Conservation (phyloP, 148 eudicot species). For the Rhododendron mucronatum region DNA sequence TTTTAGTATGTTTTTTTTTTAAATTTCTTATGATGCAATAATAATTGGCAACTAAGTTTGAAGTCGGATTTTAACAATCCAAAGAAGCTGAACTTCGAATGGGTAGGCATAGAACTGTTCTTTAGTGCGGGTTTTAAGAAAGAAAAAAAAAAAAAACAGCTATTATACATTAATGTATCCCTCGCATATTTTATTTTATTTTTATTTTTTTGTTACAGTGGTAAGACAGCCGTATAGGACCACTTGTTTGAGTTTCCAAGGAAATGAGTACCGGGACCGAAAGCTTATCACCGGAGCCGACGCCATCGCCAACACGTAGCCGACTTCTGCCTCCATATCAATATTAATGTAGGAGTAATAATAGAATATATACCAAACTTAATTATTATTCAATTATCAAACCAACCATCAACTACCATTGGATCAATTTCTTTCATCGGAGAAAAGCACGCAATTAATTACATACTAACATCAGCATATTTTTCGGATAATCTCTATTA, state of each 20-base stretch:
- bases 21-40: too few species aligned
- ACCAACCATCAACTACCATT: neutral
- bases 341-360: neutral
- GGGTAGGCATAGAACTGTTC: neutral
- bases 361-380: neutral
- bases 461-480: neutral
- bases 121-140: neutral
- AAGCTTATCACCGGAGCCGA: slow-evolving; percentile 15
- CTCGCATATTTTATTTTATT: too few species aligned
- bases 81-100: too few species aligned
- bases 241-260: neutral
- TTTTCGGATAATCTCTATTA: neutral
- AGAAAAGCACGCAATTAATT: too few species aligned
- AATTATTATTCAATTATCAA: neutral
- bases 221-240: neutral
- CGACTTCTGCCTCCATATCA: slow-evolving; percentile 7
- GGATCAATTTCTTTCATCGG: too few species aligned
- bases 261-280: neutral
- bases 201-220: neutral
- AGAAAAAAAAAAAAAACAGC: neutral
- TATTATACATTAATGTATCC: too few species aligned
- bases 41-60: too few species aligned
- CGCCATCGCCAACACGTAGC: slow-evolving; percentile 13
- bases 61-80: too few species aligned
- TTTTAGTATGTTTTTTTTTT: too few species aligned